Percentiles rank a stretch among this genome's conserved stretches.
Conservation (phyloP, 208 protist genomes). For the Herpetomonas tarakana region DNA sequence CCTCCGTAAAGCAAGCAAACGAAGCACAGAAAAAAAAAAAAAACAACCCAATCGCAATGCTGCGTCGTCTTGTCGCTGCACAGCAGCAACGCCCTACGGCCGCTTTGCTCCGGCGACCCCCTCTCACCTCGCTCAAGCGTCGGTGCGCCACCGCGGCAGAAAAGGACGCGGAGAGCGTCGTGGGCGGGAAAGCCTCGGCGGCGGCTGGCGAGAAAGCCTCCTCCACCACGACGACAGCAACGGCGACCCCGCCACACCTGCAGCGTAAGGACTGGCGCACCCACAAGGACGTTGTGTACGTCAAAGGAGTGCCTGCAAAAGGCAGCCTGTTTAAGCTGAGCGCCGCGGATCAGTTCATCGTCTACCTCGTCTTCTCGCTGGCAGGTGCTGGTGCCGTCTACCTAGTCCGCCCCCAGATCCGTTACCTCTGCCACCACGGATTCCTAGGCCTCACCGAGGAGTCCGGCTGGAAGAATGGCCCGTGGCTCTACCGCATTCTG, state of each 20-base stretch:
- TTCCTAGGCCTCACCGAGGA: constrained; percentile 78
- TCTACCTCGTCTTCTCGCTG: constrained; percentile 79
- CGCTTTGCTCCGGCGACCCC: neutral
- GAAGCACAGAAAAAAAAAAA: no score
- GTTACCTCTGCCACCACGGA: constrained; percentile 59
- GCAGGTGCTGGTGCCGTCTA: constrained; percentile 63
- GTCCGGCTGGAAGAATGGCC: constrained; percentile 67
- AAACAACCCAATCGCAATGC: no score
- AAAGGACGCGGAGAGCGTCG: neutral
- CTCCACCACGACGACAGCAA: constrained; percentile 16
- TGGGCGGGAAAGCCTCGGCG: constrained; percentile 12
- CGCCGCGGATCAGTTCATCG: constrained; percentile 70
- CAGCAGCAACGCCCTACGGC: neutral
- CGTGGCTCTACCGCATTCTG: constrained; percentile 79
- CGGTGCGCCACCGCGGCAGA: neutral
- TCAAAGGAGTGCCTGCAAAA: constrained; percentile 74
- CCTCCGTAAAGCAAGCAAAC: no score
- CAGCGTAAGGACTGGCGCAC: constrained; percentile 79
- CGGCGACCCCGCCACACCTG: constrained; percentile 19
- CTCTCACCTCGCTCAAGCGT: neutral
- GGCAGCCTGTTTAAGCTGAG: constrained; percentile 78
- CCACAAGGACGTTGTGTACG: constrained; percentile 74
- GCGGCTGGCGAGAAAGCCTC: constrained; percentile 14
- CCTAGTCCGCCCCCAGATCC: constrained; percentile 72
- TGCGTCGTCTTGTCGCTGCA: constrained; percentile 12